Conservation (phyloP, 2,329 filamentous ascomycete genomes). For the Sclerotinia nivalis region DNA sequence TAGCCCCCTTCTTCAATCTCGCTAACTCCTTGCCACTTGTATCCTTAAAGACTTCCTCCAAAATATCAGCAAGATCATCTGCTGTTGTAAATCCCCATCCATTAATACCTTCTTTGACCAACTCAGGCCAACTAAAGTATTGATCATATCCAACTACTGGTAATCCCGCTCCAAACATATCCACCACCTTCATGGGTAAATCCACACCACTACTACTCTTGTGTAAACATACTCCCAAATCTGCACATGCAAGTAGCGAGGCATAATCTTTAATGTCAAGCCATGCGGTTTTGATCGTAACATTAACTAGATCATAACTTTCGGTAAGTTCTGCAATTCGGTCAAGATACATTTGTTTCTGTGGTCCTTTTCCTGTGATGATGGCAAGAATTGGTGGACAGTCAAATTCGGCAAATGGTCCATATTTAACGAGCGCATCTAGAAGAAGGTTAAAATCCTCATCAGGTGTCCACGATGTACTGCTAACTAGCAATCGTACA, state of each 20-base stretch:
- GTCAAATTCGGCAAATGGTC: slow-evolving; percentile 48
- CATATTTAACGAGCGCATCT: slow-evolving; percentile 76
- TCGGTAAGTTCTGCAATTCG: slow-evolving; percentile 61
- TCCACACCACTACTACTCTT: slow-evolving; percentile 94
- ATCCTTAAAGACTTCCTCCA: slow-evolving; percentile 64
- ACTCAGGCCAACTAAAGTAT: slow-evolving; percentile 86
- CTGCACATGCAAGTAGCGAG: slow-evolving; percentile 76
- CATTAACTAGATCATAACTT: slow-evolving; percentile 62
- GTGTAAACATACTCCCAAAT: slow-evolving; percentile 88
- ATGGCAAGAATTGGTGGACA: slow-evolving; percentile 73
- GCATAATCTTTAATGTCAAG: slow-evolving; percentile 84
- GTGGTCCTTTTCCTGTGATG: slow-evolving; percentile 92
- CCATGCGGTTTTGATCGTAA: slow-evolving; percentile 80
- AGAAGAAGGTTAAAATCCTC: slow-evolving; percentile 92
- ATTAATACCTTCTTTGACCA: slow-evolving; percentile 86
- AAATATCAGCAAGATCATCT: slow-evolving; percentile 61
- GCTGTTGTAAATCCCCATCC: slow-evolving; percentile 80
- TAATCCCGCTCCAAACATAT: slow-evolving; percentile 95
- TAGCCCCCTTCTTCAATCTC: slow-evolving; percentile 66
- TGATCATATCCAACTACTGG: slow-evolving; percentile 84
- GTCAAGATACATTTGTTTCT: slow-evolving; percentile 72
- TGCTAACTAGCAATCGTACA: slow-evolving; percentile 77
- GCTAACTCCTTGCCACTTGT: slow-evolving; percentile 55
- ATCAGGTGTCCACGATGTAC: slow-evolving; percentile 95
- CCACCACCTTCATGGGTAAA: slow-evolving; percentile 97